Percentiles rank a stretch among this genome's conserved stretches.
Conservation (phyloP, 2,329 filamentous ascomycete species). For the Venturia pyrina region DNA sequence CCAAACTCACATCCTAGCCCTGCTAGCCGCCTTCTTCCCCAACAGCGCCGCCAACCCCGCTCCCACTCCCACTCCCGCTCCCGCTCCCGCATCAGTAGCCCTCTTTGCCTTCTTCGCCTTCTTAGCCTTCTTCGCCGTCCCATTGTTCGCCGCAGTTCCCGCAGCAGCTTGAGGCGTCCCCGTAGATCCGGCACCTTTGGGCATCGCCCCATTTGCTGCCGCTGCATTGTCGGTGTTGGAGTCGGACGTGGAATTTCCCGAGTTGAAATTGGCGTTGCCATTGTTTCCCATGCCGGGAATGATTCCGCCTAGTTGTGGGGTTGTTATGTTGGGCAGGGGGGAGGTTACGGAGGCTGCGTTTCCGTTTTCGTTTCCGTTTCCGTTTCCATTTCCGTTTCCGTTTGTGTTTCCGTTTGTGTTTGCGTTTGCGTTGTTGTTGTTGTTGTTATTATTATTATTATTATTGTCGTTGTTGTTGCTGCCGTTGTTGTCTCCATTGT, state of each 20-base stretch:
- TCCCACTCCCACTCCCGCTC: background rate
- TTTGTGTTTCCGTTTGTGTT: background rate
- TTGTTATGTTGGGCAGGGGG: conserved; percentile 1
- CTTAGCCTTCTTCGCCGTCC: background rate
- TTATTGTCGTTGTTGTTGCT: background rate
- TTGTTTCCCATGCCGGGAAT: background rate
- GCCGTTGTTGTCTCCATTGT: background rate
- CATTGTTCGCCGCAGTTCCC: background rate
- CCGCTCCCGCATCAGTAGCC: background rate
- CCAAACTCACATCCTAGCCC: background rate
- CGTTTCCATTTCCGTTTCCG: background rate
- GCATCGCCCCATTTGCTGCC: background rate
- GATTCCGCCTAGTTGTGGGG: background rate
- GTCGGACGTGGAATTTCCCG: background rate
- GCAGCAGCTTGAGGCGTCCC: background rate
- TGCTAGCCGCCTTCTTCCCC: background rate
- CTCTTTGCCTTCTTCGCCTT: conserved; percentile 4
- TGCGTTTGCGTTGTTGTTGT: background rate
- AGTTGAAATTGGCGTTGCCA: background rate
- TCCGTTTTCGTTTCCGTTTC: background rate
- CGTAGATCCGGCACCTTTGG: background rate
- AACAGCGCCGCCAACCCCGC: background rate
- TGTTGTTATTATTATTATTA: background rate
- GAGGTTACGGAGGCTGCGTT: background rate
- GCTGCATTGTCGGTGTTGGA: background rate